Conservation (phyloP, 1,284 basidiomycete species). For the Prillingera fragicola region DNA sequence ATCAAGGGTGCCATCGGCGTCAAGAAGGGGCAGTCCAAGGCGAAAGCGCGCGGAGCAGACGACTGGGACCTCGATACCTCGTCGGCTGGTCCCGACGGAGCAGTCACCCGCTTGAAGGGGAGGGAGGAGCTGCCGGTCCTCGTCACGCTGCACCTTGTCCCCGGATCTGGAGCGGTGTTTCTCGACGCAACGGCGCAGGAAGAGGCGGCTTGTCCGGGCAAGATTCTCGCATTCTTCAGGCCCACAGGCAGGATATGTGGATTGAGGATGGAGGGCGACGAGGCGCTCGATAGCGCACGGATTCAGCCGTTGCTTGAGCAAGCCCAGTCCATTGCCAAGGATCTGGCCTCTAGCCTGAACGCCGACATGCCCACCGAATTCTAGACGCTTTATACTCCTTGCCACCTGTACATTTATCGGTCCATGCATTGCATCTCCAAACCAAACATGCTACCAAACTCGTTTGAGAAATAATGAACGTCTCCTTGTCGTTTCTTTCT, state of each 20-base stretch:
- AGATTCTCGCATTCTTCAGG: slow-evolving; percentile 40
- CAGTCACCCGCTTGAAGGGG: slow-evolving; percentile 19
- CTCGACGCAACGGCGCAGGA: slow-evolving; percentile 44
- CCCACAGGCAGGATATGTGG: slow-evolving; percentile 37
- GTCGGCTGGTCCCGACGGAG: slow-evolving; percentile 27
- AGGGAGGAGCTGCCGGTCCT: slow-evolving; percentile 40
- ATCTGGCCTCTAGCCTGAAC: neutral
- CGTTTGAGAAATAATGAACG: no score
- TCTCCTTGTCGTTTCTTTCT: no score
- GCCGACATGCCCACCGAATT: neutral
- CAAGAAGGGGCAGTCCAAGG: slow-evolving; percentile 28
- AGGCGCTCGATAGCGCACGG: slow-evolving; percentile 27
- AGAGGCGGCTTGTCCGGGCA: slow-evolving; percentile 43
- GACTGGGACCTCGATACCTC: slow-evolving; percentile 45
- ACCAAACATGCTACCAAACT: no score
- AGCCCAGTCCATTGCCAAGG: neutral
- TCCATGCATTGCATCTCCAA: no score
- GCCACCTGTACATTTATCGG: no score
- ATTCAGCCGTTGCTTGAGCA: slow-evolving; percentile 30
- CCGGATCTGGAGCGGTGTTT: slow-evolving; percentile 28
- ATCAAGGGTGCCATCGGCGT: slow-evolving; percentile 43
- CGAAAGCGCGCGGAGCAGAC: slow-evolving; percentile 34
- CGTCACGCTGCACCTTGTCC: slow-evolving; percentile 43
- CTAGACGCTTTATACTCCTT: no score
- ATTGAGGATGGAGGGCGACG: slow-evolving; percentile 40